A percentile compares a stretch with the other conserved stretches of the same genome.
Evolutionary conservation across 2,329 filamentous ascomycete species (phyloP).

Genomic region (Arthroderma sp.): DNA sequence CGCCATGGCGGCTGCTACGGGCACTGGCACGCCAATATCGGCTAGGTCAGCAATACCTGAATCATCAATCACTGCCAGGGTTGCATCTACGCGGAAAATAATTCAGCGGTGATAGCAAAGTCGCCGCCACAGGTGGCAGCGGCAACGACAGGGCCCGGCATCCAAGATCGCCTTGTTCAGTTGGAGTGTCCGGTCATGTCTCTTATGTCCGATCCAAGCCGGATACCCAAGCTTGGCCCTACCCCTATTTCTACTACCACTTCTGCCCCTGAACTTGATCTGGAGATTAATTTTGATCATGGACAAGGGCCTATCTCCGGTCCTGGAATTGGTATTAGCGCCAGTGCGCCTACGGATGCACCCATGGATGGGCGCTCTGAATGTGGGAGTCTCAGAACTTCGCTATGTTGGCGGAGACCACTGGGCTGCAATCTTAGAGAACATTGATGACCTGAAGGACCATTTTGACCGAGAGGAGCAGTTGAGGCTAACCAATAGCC

Average conservation of each 20-base stretch:
- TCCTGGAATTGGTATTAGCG: neutral
- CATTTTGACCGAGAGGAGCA: constrained; percentile 18
- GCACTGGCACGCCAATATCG: neutral
- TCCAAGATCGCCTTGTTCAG: constrained; percentile 9
- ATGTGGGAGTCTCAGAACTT: constrained; percentile 1
- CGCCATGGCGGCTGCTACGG: neutral
- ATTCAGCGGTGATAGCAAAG: constrained; percentile 21
- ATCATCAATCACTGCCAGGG: constrained; percentile 29
- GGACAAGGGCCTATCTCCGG: neutral
- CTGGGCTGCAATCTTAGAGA: constrained; percentile 21
- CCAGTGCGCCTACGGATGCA: neutral
- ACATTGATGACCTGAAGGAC: constrained; percentile 17
- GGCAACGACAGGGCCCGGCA: constrained; percentile 10
- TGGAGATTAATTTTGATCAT: neutral
- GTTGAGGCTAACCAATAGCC: constrained; percentile 7
- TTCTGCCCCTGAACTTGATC: neutral
- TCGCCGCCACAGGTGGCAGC: constrained; percentile 33
- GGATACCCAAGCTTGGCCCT: neutral
- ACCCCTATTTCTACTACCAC: neutral
- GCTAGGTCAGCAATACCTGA: constrained; percentile 19
- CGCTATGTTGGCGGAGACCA: constrained; percentile 21
- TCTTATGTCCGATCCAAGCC: constrained; percentile 9
- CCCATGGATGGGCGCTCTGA: constrained; percentile 2
- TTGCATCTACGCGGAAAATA: constrained; percentile 40
- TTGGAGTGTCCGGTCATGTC: neutral